Evolutionary conservation across 805 yeast species (phyloP).

Genomic region (Starmerella sp.): DNA sequence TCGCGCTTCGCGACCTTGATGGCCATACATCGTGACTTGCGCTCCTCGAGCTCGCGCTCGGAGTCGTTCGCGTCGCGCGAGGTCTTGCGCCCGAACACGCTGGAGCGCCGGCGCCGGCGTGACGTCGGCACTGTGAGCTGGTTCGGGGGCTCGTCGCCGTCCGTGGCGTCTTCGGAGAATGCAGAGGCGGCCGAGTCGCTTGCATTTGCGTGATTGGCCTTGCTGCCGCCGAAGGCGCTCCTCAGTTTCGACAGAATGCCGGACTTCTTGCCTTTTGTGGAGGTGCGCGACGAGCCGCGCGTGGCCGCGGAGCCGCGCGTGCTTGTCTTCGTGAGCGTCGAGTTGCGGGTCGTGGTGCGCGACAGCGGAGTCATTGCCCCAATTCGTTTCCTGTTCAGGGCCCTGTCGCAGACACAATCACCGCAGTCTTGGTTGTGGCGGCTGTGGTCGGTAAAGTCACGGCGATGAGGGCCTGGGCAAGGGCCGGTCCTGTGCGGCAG

Average conservation of each 20-base stretch:
- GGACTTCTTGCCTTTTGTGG: slow-evolving; percentile 5
- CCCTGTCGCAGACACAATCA: not conserved
- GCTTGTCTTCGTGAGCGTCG: slow-evolving; percentile 1
- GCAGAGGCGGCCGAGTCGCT: not conserved
- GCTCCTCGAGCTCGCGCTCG: slow-evolving; percentile 19
- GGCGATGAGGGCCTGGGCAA: not conserved
- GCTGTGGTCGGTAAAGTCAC: not conserved
- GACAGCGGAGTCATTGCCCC: slow-evolving; percentile 1
- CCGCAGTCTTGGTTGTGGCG: not conserved
- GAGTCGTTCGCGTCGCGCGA: slow-evolving; percentile 11
- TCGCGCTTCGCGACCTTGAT: slow-evolving; percentile 25
- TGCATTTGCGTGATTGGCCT: not conserved
- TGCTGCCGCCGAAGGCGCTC: slow-evolving; percentile 4
- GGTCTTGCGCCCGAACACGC: not conserved
- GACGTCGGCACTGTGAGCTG: slow-evolving; percentile 3
- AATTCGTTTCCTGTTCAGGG: not conserved
- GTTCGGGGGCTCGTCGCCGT: not conserved
- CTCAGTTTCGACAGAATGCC: slow-evolving; percentile 15
- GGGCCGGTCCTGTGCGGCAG: not conserved
- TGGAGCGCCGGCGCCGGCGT: slow-evolving; percentile 17
- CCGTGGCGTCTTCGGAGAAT: not conserved
- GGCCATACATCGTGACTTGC: slow-evolving; percentile 23
- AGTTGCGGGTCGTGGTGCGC: not conserved
- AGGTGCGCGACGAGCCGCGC: not conserved
- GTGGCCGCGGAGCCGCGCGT: slow-evolving; percentile 1